Evolutionary conservation across 495 filamentous ascomycete genomes (phyloP), one percentile per base, ranked within the genome.

Genomic region (Aspergillus nanangensis): DNA sequence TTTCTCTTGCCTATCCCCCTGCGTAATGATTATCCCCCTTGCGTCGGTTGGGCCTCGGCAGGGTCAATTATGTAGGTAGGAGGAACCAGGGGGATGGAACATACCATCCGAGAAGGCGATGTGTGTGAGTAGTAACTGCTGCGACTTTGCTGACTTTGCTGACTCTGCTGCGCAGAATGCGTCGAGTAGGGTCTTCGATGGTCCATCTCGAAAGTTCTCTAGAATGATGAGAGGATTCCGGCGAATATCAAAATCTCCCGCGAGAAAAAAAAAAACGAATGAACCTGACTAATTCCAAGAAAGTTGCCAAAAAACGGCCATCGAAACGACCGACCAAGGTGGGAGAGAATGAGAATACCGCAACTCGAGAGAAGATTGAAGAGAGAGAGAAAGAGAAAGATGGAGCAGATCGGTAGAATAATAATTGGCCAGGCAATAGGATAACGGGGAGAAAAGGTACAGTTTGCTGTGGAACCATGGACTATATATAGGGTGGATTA

Each of bases 81-180:
- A 13, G 21, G 7, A 21, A n/a, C 3, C 11, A 13, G 19, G 36
- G 18, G 2, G 17, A 39, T 2, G 22, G 11, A 19, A 23, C 14
- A 3, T 9, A 39, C 21, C 19, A 22, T 11, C n/a, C 37, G 8
- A 13, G 21, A 18, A 7, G 18, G 18, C 18, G 37, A 39, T 13
- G 37, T 38, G 19, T 39, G 37, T 4, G 37, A 39, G 20, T 39
- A 39, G 20, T 39, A 39, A 39, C 37, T 39, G n/a, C 37, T 39
- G 18, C 37, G 37, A 36, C 33, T 31, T 7, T 31, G 7, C 27
- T 13, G 27, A 36, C 33, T 36, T 14, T 36, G 33, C 11, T 36
- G 33, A 15, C n/a, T 29, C 25, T 29, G 25, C 25, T 5, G 25
- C 11, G 7, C 25, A 29, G 25, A 29, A 29, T 29, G 25, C 25